Evolutionary conservation across 441 rosid genomes (phyloP), one percentile per base, ranked within the genome.

Genomic region (Euphorbia corollata): DNA sequence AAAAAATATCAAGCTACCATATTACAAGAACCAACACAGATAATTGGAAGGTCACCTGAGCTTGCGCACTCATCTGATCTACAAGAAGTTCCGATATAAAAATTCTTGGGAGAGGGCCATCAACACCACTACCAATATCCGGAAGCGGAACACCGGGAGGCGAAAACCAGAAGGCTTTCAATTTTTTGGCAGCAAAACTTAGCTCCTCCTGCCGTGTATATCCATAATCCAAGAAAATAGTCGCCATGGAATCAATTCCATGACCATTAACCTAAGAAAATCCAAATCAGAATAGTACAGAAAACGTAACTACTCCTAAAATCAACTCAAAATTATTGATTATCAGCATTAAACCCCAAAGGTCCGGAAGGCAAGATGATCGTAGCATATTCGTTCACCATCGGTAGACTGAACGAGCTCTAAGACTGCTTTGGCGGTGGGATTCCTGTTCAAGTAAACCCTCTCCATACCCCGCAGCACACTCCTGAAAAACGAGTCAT

Each of bases 51-150:
- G 61, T 50, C 61, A 88, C 97, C 90, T 87, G 97, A 65, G 92
- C 77, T 73, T 83, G 84, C 48, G 89, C 75, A 74, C 85, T 90
- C 83, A 89, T 74, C 73, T 88, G 85, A 13, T 88, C 86, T 0
- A 93, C 91, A 59, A 93, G 92, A 63, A 93, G 94, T 80, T 93
- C 97, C 1, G 98, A 93, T 74, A 93, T 87, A 56, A 93, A 93
- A 53, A 88, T 74, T 78, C 98, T 82, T 0, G 97, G 97, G 53
- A 90, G 77, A 71, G 98, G 96, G 8, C 96, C 97, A 58, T 78
- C 59, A 36, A 36, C 41, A 36, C 41, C 41, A 6, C 41, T 36
- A 54, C 92, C 91, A 62, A 69, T 76, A 64, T 75, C 78, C 38
- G 68, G 54, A 54, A 15, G 57, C 43, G 80, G 71, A 79, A 36